Base-by-base conservation (phyloP, 2,329 filamentous ascomycete species). In the Scopulariopsis brevicaulis region DNA sequence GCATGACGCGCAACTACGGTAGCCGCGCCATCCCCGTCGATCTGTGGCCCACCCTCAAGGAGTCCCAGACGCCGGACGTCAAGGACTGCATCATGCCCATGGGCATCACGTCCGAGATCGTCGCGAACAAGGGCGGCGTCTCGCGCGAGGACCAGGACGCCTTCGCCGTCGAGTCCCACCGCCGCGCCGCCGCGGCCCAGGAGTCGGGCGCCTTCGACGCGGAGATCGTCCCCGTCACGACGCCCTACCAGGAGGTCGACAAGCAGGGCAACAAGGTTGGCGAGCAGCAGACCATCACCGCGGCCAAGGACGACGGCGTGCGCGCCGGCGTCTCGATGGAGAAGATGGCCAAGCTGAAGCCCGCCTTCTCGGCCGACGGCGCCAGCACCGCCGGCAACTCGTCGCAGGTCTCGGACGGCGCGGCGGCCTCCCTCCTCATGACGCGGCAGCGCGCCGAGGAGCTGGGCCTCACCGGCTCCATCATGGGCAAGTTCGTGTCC, bases 1-100 rank as follows among this genome's bases (percentile, higher is more conserved):
- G 87, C 74, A 96, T 96, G 92, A 96, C 90, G 62, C 76, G 87
- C 63, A 96, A 96, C 73, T 96, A 96, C 72, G 91, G 86, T 56
- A 83, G 77, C 28, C 77, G 84, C 59, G 92, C 92, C n/a, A 94
- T 96, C 51, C 92, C 92, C 0, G 85, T 84, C 0, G 82, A 90
- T 62, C 72, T 90, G 12, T 96, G 90, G 90, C 84, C 87, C 0
- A 84, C 81, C 56, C 74, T 96, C 60, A 82, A 76, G 64, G 80
- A 86, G 1, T 84, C 80, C 3, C 71, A 74, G 1, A 79, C 81
- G 11, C 79, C 86, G 66, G 85, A 95, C 62, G 88, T 89, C 3
- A 75, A 81, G 50, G 92, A 96, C 69, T 96, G 92, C 69, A 83
- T 96, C 68, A 95, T 96, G 92, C 84, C 86, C 64, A 96, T 96